Conservation (phyloP, 305 asterid genomes). For the Euphrasia arctica region DNA sequence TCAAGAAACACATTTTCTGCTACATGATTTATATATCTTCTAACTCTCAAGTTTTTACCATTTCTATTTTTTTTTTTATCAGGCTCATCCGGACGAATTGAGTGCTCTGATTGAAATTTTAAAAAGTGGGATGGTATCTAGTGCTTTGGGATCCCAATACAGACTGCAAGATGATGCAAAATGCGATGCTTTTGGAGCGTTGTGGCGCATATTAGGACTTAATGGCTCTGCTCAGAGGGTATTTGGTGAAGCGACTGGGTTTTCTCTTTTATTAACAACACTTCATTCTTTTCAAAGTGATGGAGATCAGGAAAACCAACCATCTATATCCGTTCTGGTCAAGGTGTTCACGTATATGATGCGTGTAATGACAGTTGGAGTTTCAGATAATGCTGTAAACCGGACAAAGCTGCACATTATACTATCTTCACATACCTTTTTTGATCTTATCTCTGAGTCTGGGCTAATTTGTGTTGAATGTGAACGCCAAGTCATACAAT, state of each 20-base stretch:
- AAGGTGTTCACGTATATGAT: slow-evolving; percentile 80
- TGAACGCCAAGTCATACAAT: slow-evolving; percentile 89
- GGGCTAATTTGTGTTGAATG: slow-evolving; percentile 86
- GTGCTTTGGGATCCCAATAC: slow-evolving; percentile 80
- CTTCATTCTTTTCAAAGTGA: slow-evolving; percentile 85
- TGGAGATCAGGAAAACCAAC: slow-evolving; percentile 44
- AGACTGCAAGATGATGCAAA: slow-evolving; percentile 77
- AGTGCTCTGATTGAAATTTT: slow-evolving; percentile 81
- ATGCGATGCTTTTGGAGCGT: slow-evolving; percentile 88
- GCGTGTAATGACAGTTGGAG: slow-evolving; percentile 88
- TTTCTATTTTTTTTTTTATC: slow-evolving; percentile 29
- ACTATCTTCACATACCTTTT: slow-evolving; percentile 77
- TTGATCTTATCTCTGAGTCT: slow-evolving; percentile 88
- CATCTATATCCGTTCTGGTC: slow-evolving; percentile 36
- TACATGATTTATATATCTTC: slow-evolving; percentile 10
- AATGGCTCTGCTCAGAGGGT: slow-evolving; percentile 91
- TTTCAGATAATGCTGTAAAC: slow-evolving; percentile 77
- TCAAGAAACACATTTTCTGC: slow-evolving; percentile 19
- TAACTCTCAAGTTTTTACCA: slow-evolving; percentile 18
- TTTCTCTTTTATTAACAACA: slow-evolving; percentile 88
- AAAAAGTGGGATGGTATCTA: slow-evolving; percentile 97
- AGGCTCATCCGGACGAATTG: slow-evolving; percentile 94
- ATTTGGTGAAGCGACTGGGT: slow-evolving; percentile 99
- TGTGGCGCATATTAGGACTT: slow-evolving; percentile 86
- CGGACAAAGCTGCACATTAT: slow-evolving; percentile 69